phyloP scores from a whole-genome alignment of 805 yeast species.

The Hyphopichia homilentoma region DNA sequence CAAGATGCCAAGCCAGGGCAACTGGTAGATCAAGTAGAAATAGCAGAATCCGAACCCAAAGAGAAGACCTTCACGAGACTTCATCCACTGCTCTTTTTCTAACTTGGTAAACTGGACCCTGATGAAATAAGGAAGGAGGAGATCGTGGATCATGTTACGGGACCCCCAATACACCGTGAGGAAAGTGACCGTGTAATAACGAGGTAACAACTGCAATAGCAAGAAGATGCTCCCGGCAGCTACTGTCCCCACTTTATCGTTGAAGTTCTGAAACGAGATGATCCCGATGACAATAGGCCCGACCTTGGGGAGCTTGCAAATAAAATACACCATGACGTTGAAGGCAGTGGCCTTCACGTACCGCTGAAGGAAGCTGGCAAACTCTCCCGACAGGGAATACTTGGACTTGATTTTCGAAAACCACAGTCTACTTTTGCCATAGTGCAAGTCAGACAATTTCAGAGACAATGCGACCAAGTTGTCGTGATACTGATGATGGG shows the following conservation, averaged over 20 bases:
- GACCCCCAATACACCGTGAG: conserved; percentile 47
- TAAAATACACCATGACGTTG: conserved; percentile 26
- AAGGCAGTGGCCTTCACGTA: conserved; percentile 16
- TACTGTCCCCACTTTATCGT: conserved; percentile 43
- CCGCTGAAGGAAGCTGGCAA: conserved; percentile 15
- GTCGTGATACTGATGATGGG: conserved; percentile 8
- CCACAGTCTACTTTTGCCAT: background rate
- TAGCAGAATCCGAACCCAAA: conserved; percentile 53
- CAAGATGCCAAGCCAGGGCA: conserved; percentile 46
- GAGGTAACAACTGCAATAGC: conserved; percentile 33
- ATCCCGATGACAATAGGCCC: conserved; percentile 42
- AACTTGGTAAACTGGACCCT: conserved; percentile 40
- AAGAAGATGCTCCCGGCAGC: conserved; percentile 38
- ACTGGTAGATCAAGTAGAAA: conserved; percentile 34
- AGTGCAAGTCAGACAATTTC: background rate
- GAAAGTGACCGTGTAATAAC: conserved; percentile 28
- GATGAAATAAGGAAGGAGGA: conserved; percentile 49
- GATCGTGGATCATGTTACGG: conserved; percentile 39
- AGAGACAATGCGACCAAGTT: conserved; percentile 12
- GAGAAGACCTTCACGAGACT: conserved; percentile 51
- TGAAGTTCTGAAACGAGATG: conserved; percentile 41
- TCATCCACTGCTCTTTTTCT: conserved; percentile 48
- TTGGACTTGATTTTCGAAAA: conserved; percentile 5
- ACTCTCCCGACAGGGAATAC: conserved; percentile 15
- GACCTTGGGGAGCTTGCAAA: conserved; percentile 38